Evolutionary conservation across 2,329 filamentous ascomycete species (phyloP).

Genomic region (Aspergillus phoenicis): DNA sequence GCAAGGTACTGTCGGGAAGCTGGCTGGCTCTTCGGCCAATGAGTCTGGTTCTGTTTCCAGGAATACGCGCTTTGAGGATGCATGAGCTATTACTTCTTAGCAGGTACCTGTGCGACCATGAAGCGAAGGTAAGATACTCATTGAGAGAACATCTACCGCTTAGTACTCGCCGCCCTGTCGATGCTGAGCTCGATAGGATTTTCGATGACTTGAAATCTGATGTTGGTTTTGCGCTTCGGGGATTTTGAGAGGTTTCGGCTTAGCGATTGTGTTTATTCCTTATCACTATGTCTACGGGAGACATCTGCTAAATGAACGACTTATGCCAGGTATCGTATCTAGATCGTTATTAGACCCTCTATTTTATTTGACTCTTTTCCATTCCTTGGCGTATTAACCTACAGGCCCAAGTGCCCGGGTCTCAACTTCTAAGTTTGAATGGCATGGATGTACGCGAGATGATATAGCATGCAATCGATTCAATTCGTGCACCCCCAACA

Average conservation of each 20-base stretch:
- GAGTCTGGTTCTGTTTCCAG: constrained; percentile 6
- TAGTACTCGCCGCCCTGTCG: background rate
- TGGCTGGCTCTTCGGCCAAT: constrained; percentile 81
- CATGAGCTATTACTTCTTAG: background rate
- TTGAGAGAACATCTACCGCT: background rate
- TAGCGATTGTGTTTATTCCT: background rate
- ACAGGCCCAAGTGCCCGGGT: background rate
- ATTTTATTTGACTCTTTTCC: background rate
- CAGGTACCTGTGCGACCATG: background rate
- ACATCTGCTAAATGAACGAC: background rate
- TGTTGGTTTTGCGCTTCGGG: background rate
- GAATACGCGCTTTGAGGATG: constrained; percentile 4
- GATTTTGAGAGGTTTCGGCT: background rate
- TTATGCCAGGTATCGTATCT: background rate
- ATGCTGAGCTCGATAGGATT: background rate
- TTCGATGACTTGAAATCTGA: background rate
- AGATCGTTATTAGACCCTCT: background rate
- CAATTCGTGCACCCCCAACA: background rate
- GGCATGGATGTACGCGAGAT: background rate
- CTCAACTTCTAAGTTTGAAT: background rate
- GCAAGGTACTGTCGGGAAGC: constrained; percentile 88
- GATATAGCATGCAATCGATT: background rate
- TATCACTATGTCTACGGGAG: background rate
- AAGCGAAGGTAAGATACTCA: no score
- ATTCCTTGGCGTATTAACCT: background rate